These are phyloP conservation scores for Ophiostoma triangulosporum DNA, from an alignment of 2,329 filamentous ascomycete genomes.

Conservation along the genomic window DNA sequence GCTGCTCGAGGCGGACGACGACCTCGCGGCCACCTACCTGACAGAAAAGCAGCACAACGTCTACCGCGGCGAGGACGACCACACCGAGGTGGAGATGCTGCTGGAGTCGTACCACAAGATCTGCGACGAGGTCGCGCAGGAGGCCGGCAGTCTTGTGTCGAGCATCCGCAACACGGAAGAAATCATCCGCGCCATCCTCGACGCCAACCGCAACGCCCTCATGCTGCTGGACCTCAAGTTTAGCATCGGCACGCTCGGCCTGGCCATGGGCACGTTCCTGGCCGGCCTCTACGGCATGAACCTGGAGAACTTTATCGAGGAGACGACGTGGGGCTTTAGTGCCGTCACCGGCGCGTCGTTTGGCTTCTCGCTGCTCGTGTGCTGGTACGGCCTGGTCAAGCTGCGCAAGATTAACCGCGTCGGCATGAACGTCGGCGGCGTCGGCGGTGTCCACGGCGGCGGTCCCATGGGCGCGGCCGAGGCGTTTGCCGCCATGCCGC, in stretches of 20 bases:
- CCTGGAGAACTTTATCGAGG: constrained; percentile 95
- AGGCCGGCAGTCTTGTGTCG: constrained; percentile 81
- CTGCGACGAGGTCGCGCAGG: constrained; percentile 94
- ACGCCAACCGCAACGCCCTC: constrained; percentile 93
- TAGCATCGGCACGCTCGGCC: constrained; percentile 85
- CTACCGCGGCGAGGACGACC: constrained; percentile 64
- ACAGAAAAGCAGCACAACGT: constrained; percentile 72
- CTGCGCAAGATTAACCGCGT: constrained; percentile 46
- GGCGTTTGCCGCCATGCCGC: constrained; percentile 3
- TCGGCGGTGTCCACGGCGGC: neutral
- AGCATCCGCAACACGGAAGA: constrained; percentile 97
- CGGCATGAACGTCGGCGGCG: constrained; percentile 19
- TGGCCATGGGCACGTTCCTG: constrained; percentile 87
- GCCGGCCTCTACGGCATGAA: constrained; percentile 99
- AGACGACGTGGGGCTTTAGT: constrained; percentile 74
- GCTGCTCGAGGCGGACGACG: constrained; percentile 88
- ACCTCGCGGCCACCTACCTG: constrained; percentile 87
- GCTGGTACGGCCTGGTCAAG: constrained; percentile 70
- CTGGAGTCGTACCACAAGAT: constrained; percentile 96
- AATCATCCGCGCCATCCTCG: constrained; percentile 96
- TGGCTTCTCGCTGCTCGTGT: constrained; percentile 61
- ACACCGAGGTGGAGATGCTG: constrained; percentile 93
- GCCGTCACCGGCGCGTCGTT: constrained; percentile 60
- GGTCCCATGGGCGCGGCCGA: constrained; percentile 2
- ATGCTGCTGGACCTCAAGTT: constrained; percentile 97